phyloP scores from a whole-genome alignment of 805 yeast species.

The Teunomyces barrocoloradensis region DNA sequence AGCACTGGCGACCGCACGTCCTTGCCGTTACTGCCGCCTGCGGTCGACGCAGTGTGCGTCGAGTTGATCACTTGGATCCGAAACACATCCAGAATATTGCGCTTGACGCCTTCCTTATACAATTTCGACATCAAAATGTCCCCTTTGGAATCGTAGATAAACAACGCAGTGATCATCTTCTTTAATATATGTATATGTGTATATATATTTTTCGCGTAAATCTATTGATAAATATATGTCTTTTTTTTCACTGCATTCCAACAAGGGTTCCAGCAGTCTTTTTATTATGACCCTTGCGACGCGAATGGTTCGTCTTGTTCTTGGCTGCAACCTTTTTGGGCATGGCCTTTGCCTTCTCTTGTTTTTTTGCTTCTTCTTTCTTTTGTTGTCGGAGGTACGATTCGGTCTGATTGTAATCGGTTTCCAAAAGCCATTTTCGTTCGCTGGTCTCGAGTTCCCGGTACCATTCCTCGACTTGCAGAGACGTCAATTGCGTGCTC shows the following conservation, averaged over 20 bases:
- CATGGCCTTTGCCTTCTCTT: not conserved
- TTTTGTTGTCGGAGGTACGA: not conserved
- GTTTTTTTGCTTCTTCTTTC: not conserved
- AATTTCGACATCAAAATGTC: conserved; percentile 77
- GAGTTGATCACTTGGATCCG: conserved; percentile 86
- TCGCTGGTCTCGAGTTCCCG: too few species aligned
- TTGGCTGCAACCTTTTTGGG: conserved; percentile 33
- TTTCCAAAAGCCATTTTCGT: conserved; percentile 46
- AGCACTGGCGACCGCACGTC: conserved; percentile 45
- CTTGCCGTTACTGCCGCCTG: conserved; percentile 13
- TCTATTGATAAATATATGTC: too few species aligned
- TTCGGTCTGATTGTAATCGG: too few species aligned
- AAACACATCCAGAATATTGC: conserved; percentile 82
- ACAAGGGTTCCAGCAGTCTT: conserved; percentile 37
- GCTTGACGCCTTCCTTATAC: conserved; percentile 70
- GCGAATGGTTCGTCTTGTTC: conserved; percentile 61
- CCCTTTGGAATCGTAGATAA: conserved; percentile 75
- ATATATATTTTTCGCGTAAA: not conserved
- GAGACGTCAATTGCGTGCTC: conserved; percentile 73
- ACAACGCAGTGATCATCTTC: conserved; percentile 72
- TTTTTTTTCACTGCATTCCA: conserved; percentile 20
- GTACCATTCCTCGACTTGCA: conserved; percentile 93
- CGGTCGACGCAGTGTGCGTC: conserved; percentile 18
- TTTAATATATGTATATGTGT: too few species aligned
- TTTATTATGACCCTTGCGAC: conserved; percentile 60